Conservation (phyloP, 495 filamentous ascomycete species). For the Evernia prunastri region DNA sequence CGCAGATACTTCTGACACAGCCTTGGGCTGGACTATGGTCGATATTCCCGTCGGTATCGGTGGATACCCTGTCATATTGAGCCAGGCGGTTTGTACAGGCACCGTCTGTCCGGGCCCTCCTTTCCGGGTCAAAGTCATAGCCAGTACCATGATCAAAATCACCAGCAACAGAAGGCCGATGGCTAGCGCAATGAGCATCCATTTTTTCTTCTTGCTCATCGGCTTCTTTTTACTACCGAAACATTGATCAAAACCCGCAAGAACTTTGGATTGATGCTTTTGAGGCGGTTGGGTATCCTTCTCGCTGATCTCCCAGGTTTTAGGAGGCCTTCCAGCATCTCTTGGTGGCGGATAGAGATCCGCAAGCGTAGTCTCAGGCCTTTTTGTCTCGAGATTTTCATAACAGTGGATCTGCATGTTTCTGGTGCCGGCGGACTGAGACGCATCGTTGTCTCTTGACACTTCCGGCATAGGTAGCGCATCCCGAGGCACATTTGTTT, state of each 20-base stretch:
- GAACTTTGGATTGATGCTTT: constrained; percentile 24
- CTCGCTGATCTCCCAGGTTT: constrained; percentile 55
- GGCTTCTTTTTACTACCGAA: constrained; percentile 21
- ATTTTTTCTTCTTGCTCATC: constrained; percentile 49
- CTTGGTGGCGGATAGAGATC: constrained; percentile 54
- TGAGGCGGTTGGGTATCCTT: constrained; percentile 52
- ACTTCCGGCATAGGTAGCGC: constrained; percentile 37
- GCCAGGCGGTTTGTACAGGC: constrained; percentile 53
- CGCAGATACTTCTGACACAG: constrained; percentile 48
- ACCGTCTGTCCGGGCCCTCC: constrained; percentile 29
- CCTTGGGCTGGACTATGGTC: constrained; percentile 63
- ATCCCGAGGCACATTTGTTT: constrained; percentile 25
- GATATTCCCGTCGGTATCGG: constrained; percentile 77
- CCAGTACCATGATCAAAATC: constrained; percentile 53
- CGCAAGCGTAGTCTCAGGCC: constrained; percentile 45
- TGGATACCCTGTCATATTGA: constrained; percentile 80
- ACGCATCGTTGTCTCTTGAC: neutral
- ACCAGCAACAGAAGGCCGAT: constrained; percentile 51
- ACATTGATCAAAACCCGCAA: constrained; percentile 10
- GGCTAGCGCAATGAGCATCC: constrained; percentile 50
- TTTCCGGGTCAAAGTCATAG: constrained; percentile 50
- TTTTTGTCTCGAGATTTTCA: neutral
- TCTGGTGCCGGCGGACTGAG: neutral
- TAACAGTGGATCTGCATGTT: neutral
- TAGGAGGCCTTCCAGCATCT: constrained; percentile 40